Conservation (phyloP, 768 basidiomycete species). For the Mycena capillaripes region DNA sequence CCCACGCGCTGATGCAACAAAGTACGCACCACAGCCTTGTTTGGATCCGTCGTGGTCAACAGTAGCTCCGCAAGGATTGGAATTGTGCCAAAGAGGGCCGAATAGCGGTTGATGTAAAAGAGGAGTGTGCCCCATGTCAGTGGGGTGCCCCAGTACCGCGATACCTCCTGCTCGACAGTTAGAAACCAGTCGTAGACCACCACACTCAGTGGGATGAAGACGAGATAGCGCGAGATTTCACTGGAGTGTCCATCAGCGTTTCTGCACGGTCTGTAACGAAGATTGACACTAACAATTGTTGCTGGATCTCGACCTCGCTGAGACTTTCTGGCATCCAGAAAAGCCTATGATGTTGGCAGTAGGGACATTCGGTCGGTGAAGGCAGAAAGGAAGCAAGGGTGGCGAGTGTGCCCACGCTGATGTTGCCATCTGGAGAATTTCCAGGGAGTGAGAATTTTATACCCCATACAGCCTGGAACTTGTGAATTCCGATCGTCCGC, state of each 20-base stretch:
- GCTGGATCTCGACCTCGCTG: conserved; percentile 17
- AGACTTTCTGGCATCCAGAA: conserved; percentile 29
- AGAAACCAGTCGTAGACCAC: conserved; percentile 52
- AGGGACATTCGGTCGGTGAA: conserved; percentile 16
- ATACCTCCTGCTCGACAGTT: conserved; percentile 48
- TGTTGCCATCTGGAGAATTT: no score
- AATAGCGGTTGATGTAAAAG: conserved; percentile 44
- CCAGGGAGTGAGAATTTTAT: no score
- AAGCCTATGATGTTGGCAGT: background rate
- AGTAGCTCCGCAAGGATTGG: conserved; percentile 30
- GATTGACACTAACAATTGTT: conserved; percentile 13
- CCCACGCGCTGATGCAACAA: background rate
- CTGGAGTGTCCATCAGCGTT: background rate
- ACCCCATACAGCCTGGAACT: no score
- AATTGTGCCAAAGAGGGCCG: conserved; percentile 36
- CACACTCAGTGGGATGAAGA: conserved; percentile 29
- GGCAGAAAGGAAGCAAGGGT: no score
- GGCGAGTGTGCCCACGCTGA: no score
- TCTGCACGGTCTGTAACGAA: background rate
- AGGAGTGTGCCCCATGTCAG: conserved; percentile 33
- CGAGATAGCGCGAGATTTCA: conserved; percentile 9
- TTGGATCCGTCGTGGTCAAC: conserved; percentile 19
- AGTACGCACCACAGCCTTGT: background rate
- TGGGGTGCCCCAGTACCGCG: conserved; percentile 47
- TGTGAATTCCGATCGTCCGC: no score